Evolutionary conservation across 768 basidiomycete species (phyloP).

Genomic region (Trichaptum fuscoviolaceum): DNA sequence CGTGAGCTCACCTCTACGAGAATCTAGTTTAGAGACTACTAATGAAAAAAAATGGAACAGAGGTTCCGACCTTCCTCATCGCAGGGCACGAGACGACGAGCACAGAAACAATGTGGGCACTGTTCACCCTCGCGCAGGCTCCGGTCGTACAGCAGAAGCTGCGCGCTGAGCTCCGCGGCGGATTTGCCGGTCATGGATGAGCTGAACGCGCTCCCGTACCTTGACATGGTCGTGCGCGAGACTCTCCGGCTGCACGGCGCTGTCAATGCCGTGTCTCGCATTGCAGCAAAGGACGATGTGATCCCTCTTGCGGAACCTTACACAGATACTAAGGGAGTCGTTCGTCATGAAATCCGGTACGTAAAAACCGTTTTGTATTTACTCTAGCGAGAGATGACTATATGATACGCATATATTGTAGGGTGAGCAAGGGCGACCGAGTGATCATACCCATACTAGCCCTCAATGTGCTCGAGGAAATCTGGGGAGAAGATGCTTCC

Average conservation of each 20-base stretch:
- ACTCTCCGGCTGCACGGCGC: constrained; percentile 10
- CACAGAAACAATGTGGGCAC: constrained; percentile 23
- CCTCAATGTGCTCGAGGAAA: constrained; percentile 23
- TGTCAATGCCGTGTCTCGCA: not conserved
- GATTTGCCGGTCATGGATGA: constrained; percentile 25
- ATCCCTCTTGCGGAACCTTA: constrained; percentile 6
- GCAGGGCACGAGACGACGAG: constrained; percentile 27
- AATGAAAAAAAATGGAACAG: not conserved
- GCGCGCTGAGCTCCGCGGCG: constrained; percentile 27
- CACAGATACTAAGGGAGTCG: constrained; percentile 5
- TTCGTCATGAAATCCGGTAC: constrained; percentile 2
- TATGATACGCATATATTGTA: not conserved
- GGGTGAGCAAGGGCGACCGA: constrained; percentile 37
- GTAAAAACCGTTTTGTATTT: not conserved
- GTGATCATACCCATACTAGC: constrained; percentile 36
- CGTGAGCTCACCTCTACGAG: constrained; percentile 30
- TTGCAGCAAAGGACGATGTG: constrained; percentile 9
- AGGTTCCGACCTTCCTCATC: constrained; percentile 12
- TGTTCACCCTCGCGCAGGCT: constrained; percentile 28
- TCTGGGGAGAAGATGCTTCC: constrained; percentile 36
- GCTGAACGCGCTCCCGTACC: constrained; percentile 24
- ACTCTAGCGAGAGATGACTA: not conserved
- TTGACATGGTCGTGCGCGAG: constrained; percentile 24
- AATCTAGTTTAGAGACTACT: not conserved
- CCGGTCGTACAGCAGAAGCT: constrained; percentile 31